Evolutionary conservation across 139 green algal genomes (phyloP).

Genomic region (Picochlorum sp.): DNA sequence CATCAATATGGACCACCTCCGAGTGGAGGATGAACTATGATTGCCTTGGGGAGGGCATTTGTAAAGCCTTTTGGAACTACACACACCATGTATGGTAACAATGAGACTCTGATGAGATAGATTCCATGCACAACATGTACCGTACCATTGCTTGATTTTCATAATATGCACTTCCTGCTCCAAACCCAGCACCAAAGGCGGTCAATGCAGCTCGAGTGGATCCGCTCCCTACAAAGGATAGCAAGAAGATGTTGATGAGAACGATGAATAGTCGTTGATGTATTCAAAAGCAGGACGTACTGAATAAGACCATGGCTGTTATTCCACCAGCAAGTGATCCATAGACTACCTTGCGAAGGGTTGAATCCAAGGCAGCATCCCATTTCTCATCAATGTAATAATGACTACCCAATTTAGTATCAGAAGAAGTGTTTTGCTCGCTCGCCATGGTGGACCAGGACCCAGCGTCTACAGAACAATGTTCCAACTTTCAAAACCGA

Average conservation of each 20-base stretch:
- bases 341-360: constrained; percentile 14
- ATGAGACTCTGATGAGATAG: too few species aligned
- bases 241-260: not conserved
- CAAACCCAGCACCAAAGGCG: constrained; percentile 28
- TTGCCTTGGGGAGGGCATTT: too few species aligned
- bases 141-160: constrained; percentile 10
- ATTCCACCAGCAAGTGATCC: constrained; percentile 16
- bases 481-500: too few species aligned
- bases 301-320: constrained; percentile 15
- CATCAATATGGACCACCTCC: too few species aligned
- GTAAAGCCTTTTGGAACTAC: too few species aligned
- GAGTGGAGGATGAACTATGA: too few species aligned
- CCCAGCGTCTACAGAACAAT: too few species aligned
- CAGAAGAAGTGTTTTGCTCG: not conserved
- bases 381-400: constrained; percentile 23
- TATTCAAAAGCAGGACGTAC: constrained; percentile 13
- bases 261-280: not conserved
- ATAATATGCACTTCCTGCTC: constrained; percentile 20
- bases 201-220: constrained; percentile 14
- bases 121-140: too few species aligned
- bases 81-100: too few species aligned
- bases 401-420: not conserved
- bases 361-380: constrained; percentile 24
- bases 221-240: constrained; percentile 10
- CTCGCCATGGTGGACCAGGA: not conserved